These are phyloP conservation scores for Mycena indigotica DNA, from an alignment of 768 basidiomycete genomes.

Conservation along the genomic window DNA sequence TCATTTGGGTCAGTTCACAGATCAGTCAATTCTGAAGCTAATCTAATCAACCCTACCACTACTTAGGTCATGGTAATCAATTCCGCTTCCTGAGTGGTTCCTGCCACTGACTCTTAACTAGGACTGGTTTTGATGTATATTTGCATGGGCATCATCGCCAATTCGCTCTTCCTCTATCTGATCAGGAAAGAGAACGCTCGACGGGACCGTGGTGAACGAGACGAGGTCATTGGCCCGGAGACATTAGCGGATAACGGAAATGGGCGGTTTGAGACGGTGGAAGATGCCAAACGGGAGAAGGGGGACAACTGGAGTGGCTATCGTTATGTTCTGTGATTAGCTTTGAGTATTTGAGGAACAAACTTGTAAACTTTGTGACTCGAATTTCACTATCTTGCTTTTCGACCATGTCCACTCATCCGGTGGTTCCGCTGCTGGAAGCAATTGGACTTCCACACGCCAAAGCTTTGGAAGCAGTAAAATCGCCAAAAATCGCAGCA, in stretches of 20 bases:
- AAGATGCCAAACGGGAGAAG: conserved; percentile 60
- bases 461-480: conserved; percentile 82
- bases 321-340: conserved; percentile 61
- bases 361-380: no score
- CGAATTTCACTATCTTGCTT: no score
- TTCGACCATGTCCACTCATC: no score
- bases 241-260: conserved; percentile 56
- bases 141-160: conserved; percentile 60
- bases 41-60: no score
- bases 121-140: conserved; percentile 73
- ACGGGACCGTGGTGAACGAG: conserved; percentile 66
- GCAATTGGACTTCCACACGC: conserved; percentile 74
- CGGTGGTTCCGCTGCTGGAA: conserved; percentile 59
- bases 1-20: conserved; percentile 41
- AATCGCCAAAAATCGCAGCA: conserved; percentile 74
- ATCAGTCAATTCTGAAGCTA: no score
- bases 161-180: conserved; percentile 47
- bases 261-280: conserved; percentile 53
- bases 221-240: conserved; percentile 61
- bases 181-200: conserved; percentile 61
- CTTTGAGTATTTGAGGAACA: no score
- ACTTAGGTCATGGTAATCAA: no score
- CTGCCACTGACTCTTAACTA: no score
- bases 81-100: no score
- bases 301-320: conserved; percentile 82